Evolutionary conservation across 23 red algal genomes (phyloP).

Genomic region (Agarophyton chilense): DNA sequence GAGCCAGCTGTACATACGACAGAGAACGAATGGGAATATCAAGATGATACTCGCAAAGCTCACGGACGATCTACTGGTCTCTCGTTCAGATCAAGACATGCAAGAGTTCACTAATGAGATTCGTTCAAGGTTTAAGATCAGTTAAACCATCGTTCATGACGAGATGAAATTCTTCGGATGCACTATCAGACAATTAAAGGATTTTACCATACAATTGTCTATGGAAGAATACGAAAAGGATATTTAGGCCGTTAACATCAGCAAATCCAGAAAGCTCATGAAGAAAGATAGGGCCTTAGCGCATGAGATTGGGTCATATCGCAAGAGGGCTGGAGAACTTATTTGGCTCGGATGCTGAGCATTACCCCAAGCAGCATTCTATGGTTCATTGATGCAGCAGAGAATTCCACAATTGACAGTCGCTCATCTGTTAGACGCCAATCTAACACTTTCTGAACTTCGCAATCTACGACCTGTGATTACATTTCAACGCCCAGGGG

Average conservation of each 20-base stretch:
- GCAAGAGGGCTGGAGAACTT: neutral
- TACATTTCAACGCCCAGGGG: neutral
- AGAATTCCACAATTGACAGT: neutral
- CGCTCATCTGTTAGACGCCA: neutral
- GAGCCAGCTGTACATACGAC: neutral
- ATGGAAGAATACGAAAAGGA: neutral
- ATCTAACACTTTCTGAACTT: constrained; percentile 7
- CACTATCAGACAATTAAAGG: neutral
- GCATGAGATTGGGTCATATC: neutral
- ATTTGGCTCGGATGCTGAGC: neutral
- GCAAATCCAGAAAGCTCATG: neutral
- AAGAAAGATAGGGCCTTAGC: neutral
- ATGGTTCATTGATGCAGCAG: constrained; percentile 12
- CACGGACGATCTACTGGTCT: constrained; percentile 13
- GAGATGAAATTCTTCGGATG: constrained; percentile 5
- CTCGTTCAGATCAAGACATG: neutral
- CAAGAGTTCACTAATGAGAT: neutral
- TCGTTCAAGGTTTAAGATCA: neutral
- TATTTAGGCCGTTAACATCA: constrained; percentile 1
- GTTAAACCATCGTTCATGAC: neutral
- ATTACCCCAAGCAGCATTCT: constrained; percentile 4
- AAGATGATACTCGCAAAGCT: neutral
- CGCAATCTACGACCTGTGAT: neutral
- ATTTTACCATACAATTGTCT: neutral
- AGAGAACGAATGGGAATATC: neutral